phyloP scores from a whole-genome alignment of 208 protist species.

The Wallacemonas sp. region DNA sequence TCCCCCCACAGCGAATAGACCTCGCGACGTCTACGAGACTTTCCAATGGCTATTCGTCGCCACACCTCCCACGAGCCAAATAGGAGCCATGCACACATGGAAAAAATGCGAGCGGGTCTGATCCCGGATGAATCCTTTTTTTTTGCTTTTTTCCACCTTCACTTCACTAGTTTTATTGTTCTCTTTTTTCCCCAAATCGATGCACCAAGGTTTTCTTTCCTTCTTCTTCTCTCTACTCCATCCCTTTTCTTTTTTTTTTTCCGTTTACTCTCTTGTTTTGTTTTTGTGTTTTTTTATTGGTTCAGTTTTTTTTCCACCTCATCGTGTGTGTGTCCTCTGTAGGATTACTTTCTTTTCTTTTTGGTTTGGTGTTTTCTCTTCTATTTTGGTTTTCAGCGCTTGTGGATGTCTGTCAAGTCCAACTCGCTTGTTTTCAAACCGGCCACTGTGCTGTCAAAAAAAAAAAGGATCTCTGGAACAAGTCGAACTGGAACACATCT shows the following conservation, averaged over 20 bases:
- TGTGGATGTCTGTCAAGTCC: not conserved
- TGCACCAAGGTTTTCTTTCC: no score
- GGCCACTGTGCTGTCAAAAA: not conserved
- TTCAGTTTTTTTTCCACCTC: not conserved
- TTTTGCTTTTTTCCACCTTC: not conserved
- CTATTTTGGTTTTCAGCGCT: conserved; percentile 2
- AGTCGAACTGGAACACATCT: no score
- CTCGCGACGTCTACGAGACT: not conserved
- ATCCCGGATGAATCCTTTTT: not conserved
- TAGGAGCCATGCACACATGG: not conserved
- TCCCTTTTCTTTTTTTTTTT: conserved; percentile 5
- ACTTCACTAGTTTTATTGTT: not conserved
- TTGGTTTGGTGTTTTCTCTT: conserved; percentile 17
- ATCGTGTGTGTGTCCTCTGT: not conserved
- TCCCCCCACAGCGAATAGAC: not conserved
- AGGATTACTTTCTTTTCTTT: conserved; percentile 12
- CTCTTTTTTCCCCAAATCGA: not conserved
- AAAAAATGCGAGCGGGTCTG: not conserved
- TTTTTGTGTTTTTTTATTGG: conserved; percentile 7
- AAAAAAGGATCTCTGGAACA: no score
- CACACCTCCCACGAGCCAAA: not conserved
- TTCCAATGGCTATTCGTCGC: not conserved
- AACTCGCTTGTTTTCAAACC: not conserved
- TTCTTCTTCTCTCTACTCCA: conserved; percentile 6
- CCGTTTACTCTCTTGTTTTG: conserved; percentile 16